Evolutionary conservation across 371 early-diverging fungal species (phyloP).

Genomic region (Chytridium lagenaria): DNA sequence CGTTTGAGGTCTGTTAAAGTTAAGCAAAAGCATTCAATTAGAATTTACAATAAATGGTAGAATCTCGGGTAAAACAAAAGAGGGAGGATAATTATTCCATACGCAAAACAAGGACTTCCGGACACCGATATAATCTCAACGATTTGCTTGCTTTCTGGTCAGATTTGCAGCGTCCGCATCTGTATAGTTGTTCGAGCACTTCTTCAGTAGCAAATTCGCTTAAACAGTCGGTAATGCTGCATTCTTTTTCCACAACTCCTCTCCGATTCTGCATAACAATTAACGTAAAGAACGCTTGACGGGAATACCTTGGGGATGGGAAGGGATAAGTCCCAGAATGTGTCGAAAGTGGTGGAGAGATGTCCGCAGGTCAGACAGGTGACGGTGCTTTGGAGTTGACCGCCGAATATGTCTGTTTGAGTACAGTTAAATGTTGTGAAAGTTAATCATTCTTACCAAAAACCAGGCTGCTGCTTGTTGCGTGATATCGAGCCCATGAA

Average conservation of each 20-base stretch:
- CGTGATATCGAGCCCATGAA: conserved; percentile 45
- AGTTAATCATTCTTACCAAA: conserved; percentile 30
- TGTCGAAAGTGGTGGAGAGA: conserved; percentile 54
- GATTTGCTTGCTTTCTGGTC: conserved; percentile 78
- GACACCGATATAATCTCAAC: conserved; percentile 79
- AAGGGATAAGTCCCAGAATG: conserved; percentile 62
- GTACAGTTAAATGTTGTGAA: neutral
- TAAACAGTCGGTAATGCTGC: conserved; percentile 46
- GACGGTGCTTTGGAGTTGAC: conserved; percentile 55
- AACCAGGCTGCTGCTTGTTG: conserved; percentile 36
- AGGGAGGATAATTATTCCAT: conserved; percentile 12
- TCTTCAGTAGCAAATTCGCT: conserved; percentile 45
- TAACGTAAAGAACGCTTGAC: neutral
- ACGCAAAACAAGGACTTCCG: conserved; percentile 87
- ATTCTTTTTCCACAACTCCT: conserved; percentile 16
- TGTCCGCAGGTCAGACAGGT: conserved; percentile 54
- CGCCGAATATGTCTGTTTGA: conserved; percentile 57
- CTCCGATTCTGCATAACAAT: neutral
- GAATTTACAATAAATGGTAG: neutral
- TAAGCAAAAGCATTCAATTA: neutral
- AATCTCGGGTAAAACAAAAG: neutral
- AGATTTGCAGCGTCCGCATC: conserved; percentile 79
- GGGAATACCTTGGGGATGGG: conserved; percentile 52
- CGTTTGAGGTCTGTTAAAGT: conserved; percentile 73
- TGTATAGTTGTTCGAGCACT: conserved; percentile 68